Evolutionary conservation across 352 stramenopile genomes (phyloP), one percentile per base, ranked within the genome.

Genomic region (Globisporangium perplexum): DNA sequence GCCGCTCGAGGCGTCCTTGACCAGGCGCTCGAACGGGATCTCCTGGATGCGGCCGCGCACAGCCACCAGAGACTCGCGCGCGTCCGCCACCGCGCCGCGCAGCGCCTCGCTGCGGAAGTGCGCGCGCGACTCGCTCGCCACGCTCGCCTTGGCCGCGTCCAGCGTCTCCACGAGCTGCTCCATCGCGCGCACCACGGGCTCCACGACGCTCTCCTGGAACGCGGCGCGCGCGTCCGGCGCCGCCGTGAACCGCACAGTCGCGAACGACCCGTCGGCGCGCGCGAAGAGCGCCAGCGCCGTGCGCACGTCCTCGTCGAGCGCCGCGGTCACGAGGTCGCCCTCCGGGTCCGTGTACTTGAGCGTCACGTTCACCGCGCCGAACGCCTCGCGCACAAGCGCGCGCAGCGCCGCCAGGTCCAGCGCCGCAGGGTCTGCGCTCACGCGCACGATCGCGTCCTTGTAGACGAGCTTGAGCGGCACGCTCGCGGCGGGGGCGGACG

Each of bases 271-370:
- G 1, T 22, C 58, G 24, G 43, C 51, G 31, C 60, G 59, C 57
- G 74, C 57, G 49, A 88, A 85, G 14, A 88, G 69, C 47, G 60
- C 68, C 50, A 76, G 86, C 7, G 83, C 80, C 55, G 82, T 74
- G 35, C 74, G 47, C 47, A 80, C 83, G 65, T 93, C 83, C 26
- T 72, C 68, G 46, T 88, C 63, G 48, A 68, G 83, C 36, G 59
- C 72, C 63, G 88, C 72, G 53, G 73, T 90, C 33, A 90, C 57
- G 49, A 81, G 69, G 58, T 89, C 77, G 54, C 75, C 71, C 33
- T 91, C 77, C 10, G 67, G 53, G 62, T 90, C 80, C 48, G 72
- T 90, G 74, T 91, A 93, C 67, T 93, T 78, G 53, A 93, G 63
- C 47, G 83, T 66, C 60, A 89, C 58, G 17, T 65, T 60, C 24